Base-by-base conservation (phyloP, 495 filamentous ascomycete species). In the Penicillium robsamsonii region DNA sequence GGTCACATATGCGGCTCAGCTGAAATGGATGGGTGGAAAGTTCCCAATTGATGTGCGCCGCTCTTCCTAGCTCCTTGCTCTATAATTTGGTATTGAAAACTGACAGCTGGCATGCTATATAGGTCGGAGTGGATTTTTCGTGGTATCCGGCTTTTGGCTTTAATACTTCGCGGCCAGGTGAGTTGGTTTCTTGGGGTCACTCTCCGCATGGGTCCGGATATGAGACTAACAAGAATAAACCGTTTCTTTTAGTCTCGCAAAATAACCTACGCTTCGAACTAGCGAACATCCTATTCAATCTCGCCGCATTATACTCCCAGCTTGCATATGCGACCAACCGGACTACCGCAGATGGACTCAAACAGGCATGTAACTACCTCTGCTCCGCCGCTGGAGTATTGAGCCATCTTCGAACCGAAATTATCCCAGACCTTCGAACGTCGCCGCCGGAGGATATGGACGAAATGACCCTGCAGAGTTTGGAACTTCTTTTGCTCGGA, bases 401-500 rank as follows among this genome's bases (percentile, higher is more conserved):
- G 35, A 78, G 76, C 3, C 86, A 96, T 70, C 82, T 97, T 40
- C 92, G 91, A 65, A 82, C 75, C 29, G 81, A 84, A 27, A 81
- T 97, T 12, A 76, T 97, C 17, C 88, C 94, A 12, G 92, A 97
- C 62, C 78, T 98, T 56, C 88, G 92, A 33, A 83, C 89, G 27
- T 81, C 87, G 0, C 90, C 92, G 3, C 91, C 93, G 2, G 94
- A 97, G 70, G 94, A 98, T 59, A 96, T 98, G 94, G 94, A 98
- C 66, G 80, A 83, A 20, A 80, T 87, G 65, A 95, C 93, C 0
- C 72, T 98, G 25, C 88, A 91, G 61, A 90, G 90, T 49, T 75
- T 97, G 17, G 86, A 90, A 58, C 81, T 93, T 64, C 79, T 98
- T 33, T 79, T 96, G 46, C 79, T 98, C 1, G 94, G 91, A 13